These are phyloP conservation scores for Agrocybe praecox DNA, from an alignment of 768 basidiomycete genomes.

Conservation along the genomic window DNA sequence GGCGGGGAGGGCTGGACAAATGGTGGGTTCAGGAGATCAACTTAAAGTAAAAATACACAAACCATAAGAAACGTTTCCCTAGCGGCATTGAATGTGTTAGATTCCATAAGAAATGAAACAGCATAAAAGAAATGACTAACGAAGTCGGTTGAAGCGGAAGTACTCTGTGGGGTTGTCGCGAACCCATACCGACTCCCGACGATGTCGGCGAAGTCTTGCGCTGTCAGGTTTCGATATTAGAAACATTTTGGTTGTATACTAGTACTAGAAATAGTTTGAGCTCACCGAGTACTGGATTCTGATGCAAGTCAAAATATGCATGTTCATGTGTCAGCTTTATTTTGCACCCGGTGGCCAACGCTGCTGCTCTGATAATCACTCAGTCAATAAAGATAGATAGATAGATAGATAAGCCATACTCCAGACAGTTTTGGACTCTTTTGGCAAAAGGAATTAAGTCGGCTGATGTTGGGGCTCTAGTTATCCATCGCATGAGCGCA, in stretches of 20 bases:
- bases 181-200: conserved; percentile 48
- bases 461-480: conserved; percentile 64
- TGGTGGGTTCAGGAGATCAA: not conserved
- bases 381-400: not conserved
- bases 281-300: conserved; percentile 59
- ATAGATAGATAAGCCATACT: conserved; percentile 40
- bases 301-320: conserved; percentile 58
- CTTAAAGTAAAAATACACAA: conserved; percentile 11
- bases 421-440: conserved; percentile 70
- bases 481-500: conserved; percentile 71
- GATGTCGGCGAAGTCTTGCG: conserved; percentile 52
- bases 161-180: conserved; percentile 26
- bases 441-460: conserved; percentile 57
- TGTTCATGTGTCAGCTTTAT: conserved; percentile 42
- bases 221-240: conserved; percentile 32
- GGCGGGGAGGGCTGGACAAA: conserved; percentile 54
- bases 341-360: conserved; percentile 61
- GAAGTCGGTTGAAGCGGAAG: conserved; percentile 77
- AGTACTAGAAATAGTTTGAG: conserved; percentile 4
- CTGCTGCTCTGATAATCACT: conserved; percentile 54
- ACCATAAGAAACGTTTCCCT: conserved; percentile 82
- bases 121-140: conserved; percentile 41
- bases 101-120: conserved; percentile 1
- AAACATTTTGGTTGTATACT: not conserved
- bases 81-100: not conserved